These are phyloP conservation scores for Torulaspora franciscae DNA, from an alignment of 805 yeast species.

Conservation along the genomic window DNA sequence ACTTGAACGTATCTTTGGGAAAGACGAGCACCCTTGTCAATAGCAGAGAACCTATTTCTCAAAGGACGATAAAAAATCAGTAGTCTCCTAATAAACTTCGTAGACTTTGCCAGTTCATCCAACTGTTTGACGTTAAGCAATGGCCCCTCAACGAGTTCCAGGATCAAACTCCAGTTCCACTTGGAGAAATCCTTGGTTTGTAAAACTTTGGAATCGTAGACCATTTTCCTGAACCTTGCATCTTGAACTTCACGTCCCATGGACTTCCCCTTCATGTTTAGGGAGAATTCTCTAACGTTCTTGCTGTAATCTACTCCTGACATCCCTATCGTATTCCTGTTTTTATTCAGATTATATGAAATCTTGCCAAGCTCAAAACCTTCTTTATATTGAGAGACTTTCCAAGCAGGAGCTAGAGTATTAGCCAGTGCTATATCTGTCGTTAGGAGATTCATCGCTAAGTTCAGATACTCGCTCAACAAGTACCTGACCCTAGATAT, in stretches of 20 bases:
- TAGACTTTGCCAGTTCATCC: slow-evolving; percentile 70
- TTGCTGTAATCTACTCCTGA: slow-evolving; percentile 24
- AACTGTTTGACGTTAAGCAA: slow-evolving; percentile 63
- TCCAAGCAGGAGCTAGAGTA: slow-evolving; percentile 6
- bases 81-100: slow-evolving; percentile 80
- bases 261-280: slow-evolving; percentile 23
- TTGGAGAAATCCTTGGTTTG: slow-evolving; percentile 70
- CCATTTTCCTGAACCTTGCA: slow-evolving; percentile 55
- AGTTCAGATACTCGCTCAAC: slow-evolving; percentile 53
- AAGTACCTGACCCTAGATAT: slow-evolving; percentile 58
- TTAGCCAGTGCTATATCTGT: slow-evolving; percentile 18
- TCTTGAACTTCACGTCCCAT: slow-evolving; percentile 49
- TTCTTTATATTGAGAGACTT: slow-evolving; percentile 17
- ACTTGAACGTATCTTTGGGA: slow-evolving; percentile 58
- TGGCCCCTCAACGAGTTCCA: slow-evolving; percentile 78
- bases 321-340: slow-evolving; percentile 37
- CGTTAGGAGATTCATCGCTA: slow-evolving; percentile 55
- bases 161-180: slow-evolving; percentile 84
- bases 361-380: slow-evolving; percentile 46
- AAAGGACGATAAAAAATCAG: slow-evolving; percentile 88
- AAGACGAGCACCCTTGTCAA: slow-evolving; percentile 44
- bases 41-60: slow-evolving; percentile 67
- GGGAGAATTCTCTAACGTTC: slow-evolving; percentile 24
- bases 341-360: slow-evolving; percentile 38
- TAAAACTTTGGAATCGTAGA: slow-evolving; percentile 65